These are phyloP conservation scores for Fusarium napiforme DNA, from an alignment of 2,329 filamentous ascomycete species.

Conservation along the genomic window DNA sequence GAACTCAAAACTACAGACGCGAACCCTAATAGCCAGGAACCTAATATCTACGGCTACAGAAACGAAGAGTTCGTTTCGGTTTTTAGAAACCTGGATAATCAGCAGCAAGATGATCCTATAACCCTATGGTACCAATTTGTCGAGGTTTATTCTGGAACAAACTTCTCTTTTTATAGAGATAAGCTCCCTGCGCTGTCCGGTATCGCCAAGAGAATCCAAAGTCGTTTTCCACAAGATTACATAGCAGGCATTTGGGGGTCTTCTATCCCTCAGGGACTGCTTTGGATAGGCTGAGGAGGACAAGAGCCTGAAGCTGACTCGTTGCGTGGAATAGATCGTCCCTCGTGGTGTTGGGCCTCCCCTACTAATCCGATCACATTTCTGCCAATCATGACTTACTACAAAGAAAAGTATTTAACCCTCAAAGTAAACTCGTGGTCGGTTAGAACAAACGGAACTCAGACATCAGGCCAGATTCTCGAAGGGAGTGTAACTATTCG, in stretches of 20 bases:
- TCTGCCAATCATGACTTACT: not conserved
- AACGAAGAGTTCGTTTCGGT: not conserved
- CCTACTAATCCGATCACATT: not conserved
- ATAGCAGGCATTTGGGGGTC: not conserved
- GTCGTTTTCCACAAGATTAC: not conserved
- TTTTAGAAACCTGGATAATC: not conserved
- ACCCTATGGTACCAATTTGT: not conserved
- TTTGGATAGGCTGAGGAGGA: not conserved
- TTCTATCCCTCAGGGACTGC: not conserved
- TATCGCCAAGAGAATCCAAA: not conserved
- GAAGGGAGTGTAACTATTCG: not conserved
- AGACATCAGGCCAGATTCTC: not conserved
- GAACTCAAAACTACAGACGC: not conserved
- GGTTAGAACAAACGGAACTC: not conserved
- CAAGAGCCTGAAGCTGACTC: not conserved
- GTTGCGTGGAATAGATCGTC: not conserved
- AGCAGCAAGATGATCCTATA: not conserved
- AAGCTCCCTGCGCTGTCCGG: not conserved
- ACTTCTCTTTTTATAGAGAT: not conserved
- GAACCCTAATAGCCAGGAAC: not conserved
- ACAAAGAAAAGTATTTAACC: not conserved
- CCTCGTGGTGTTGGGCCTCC: constrained; percentile 5
- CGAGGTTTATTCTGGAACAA: not conserved
- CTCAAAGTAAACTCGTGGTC: not conserved
- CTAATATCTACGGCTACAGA: rapidly evolving